Base-by-base conservation (phyloP, 2,329 filamentous ascomycete species). In the Epichloe sp. region DNA sequence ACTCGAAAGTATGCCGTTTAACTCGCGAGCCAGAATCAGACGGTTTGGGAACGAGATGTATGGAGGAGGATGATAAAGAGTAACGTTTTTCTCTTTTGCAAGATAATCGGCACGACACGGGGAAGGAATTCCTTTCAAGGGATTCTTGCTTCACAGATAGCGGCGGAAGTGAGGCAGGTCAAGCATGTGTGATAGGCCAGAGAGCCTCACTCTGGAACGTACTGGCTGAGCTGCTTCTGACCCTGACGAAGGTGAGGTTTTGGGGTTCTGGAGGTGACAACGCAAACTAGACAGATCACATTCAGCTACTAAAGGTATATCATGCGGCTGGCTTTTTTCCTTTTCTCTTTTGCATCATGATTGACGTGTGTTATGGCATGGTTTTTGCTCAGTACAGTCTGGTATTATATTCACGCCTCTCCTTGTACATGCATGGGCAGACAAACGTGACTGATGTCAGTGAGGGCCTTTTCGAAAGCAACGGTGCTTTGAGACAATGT, bases 1-100 rank as follows among this genome's bases (percentile, higher is more conserved):
- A 98, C 93, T 64, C 83, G 91, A 71, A 98, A 98, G 80, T 97
- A 97, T 70, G 93, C 93, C 67, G 93, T 97, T 72, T 97, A 78
- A 62, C 5, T 37, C 26, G 12, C 12, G 35, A 35, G 17, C 34
- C 12, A 37, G 15, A 34, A n/a, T 23, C n/a, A 7, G n/a, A 44
- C 19, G 34, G 35, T 42, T 49, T 11, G 23, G 21, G 34, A 14
- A 49, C 12, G 38, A 37, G 34, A 31, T 38, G 41, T 31, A 23
- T 17, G n/a, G 35, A 41, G 38, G 35, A 41, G 23, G 43, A 49
- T 37, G 23, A 31, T 23, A 17, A 48, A 53, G 46, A 47, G 35
- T 41, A 45, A 47, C 19, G 31, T 37, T 48, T 46, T 51, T 53
- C 49, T 56, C 47, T 49, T 44, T 52, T 54, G 53, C 47, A 40